Evolutionary conservation across 2,329 filamentous ascomycete genomes (phyloP), one percentile per base, ranked within the genome.

Genomic region (Byssochlamys sp.): DNA sequence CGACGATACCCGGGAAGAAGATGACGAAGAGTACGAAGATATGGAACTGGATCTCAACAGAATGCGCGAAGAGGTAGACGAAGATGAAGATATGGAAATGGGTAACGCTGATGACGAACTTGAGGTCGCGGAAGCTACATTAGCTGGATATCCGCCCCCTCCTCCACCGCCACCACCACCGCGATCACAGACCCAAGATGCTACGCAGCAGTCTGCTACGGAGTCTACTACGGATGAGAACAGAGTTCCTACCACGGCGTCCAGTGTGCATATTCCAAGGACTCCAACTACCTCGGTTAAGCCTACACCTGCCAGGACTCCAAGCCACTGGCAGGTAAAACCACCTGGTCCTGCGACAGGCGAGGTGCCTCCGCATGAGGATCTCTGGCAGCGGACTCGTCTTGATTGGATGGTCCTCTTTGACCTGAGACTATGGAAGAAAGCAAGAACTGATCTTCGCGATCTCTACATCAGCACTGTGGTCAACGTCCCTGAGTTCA

Each of bases 391-490:
- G 68, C 86, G 91, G 31, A 88, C 97, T 11, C 87, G 94, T 31
- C 79, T 99, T 4, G 94, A 99, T 73, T 96, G 90, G 84, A 82
- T 99, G 68, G 90, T 99, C 29, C 79, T 99, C 7, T 99, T 96
- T 70, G 94, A 99, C 71, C 76, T 99, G 55, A 82, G 94, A 49
- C 85, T 99, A 81, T 99, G 94, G 94, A 99, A 99, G 75, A 94
- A 91, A 70, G 84, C 95, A 31, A 85, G 94, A 57, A 91, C 92
- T 54, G 89, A 95, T 69, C 81, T 99, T 57, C 86, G 94, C 31
- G 89, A 96, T 61, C 82, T 99, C 1, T 97, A 96, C 73, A 96
- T 99, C 65, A 94, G 90, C 53, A 99, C 94, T 0, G 90, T 99
- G 4, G 91, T 99, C 53, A 90, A 90, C 4, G 90, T 99, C 56